Evolutionary conservation across 2,329 filamentous ascomycete genomes (phyloP).

Genomic region (Aspergillus texensis): DNA sequence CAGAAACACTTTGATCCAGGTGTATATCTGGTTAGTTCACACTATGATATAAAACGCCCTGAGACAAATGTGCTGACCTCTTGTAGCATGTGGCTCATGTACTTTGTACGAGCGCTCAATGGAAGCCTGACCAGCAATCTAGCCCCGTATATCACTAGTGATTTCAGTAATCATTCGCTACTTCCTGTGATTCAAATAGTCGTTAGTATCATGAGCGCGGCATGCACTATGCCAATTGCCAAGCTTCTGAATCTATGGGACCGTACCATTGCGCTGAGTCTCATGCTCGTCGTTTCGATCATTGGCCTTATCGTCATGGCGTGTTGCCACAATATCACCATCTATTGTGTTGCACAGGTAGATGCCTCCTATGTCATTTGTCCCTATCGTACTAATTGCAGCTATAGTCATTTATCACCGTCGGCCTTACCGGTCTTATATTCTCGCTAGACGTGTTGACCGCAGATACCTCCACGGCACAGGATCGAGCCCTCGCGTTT

Average conservation of each 20-base stretch:
- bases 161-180: conserved; percentile 57
- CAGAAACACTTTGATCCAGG: not conserved
- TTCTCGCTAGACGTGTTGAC: conserved; percentile 61
- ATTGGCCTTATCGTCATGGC: conserved; percentile 65
- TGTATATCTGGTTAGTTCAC: not conserved
- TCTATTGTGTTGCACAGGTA: conserved; percentile 62
- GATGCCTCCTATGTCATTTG: not conserved
- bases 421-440: conserved; percentile 57
- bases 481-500: conserved; percentile 61
- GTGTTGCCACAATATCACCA: conserved; percentile 59
- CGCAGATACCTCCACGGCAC: conserved; percentile 61
- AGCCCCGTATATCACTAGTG: conserved; percentile 42
- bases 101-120: conserved; percentile 2
- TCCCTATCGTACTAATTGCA: not conserved
- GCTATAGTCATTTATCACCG: conserved; percentile 58
- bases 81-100: conserved; percentile 6
- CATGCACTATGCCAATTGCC: conserved; percentile 61
- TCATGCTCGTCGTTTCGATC: conserved; percentile 52
- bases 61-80: not conserved
- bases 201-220: conserved; percentile 57
- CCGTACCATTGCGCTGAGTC: conserved; percentile 58
- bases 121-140: not conserved
- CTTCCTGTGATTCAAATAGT: conserved; percentile 58
- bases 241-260: conserved; percentile 67
- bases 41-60: too few relatives aligned